Evolutionary conservation across 2,329 filamentous ascomycete species (phyloP).

Genomic region (Phoma herbarum): DNA sequence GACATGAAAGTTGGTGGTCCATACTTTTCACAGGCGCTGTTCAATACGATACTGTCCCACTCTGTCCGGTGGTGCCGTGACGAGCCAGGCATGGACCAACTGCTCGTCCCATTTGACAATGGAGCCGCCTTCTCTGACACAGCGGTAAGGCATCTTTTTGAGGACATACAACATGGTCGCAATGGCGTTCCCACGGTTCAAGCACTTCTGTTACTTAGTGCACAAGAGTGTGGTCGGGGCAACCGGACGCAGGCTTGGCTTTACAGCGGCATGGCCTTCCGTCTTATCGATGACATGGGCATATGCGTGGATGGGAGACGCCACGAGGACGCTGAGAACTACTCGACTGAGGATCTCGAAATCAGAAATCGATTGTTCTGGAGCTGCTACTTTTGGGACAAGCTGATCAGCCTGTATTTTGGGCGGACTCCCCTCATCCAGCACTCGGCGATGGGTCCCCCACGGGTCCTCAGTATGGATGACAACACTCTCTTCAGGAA

Average conservation of each 20-base stretch:
- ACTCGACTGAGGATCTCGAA: background rate
- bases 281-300: constrained; percentile 2
- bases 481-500: too few relatives aligned
- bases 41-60: background rate
- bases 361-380: constrained; percentile 1
- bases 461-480: background rate
- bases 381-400: constrained; percentile 6
- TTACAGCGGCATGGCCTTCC: constrained; percentile 4
- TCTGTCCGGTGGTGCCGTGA: constrained; percentile 3
- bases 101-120: background rate
- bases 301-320: constrained; percentile 2
- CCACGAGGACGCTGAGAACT: background rate
- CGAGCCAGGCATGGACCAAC: constrained; percentile 1
- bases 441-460: constrained; percentile 1
- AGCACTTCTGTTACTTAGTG: background rate
- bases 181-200: background rate
- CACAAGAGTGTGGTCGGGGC: background rate
- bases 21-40: constrained; percentile 3
- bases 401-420: constrained; percentile 3
- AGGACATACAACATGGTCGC: background rate
- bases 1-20: constrained; percentile 3
- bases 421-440: constrained; percentile 1
- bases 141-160: background rate
- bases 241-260: constrained; percentile 4
- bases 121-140: background rate